Evolutionary conservation across 2,329 filamentous ascomycete genomes (phyloP).

Genomic region (Tolypocladium sp.): DNA sequence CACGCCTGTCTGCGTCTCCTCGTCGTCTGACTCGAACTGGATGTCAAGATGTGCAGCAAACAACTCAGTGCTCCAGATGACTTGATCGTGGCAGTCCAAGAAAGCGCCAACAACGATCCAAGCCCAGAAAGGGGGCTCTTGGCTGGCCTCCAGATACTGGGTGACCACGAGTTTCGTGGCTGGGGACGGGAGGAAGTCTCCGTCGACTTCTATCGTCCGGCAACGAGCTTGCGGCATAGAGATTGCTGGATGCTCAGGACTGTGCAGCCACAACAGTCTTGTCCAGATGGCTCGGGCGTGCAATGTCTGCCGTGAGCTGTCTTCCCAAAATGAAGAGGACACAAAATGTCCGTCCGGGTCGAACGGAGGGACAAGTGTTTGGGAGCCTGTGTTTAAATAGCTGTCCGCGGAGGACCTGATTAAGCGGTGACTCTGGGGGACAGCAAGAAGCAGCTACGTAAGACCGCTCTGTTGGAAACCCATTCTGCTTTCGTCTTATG

Average conservation of each 20-base stretch:
- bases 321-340: not conserved
- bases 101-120: slow-evolving; percentile 38
- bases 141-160: slow-evolving; percentile 27
- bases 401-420: slow-evolving; percentile 2
- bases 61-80: slow-evolving; percentile 37
- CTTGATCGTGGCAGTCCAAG: slow-evolving; percentile 29
- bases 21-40: slow-evolving; percentile 15
- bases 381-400: not conserved
- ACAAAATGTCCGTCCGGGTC: not conserved
- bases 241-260: not conserved
- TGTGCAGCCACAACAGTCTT: not conserved
- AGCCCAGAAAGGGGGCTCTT: slow-evolving; percentile 28
- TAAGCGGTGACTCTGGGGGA: slow-evolving; percentile 1
- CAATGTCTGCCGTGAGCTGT: not conserved
- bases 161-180: slow-evolving; percentile 36
- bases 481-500: not conserved
- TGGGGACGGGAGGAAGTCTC: slow-evolving; percentile 29
- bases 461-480: not conserved
- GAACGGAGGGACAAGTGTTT: not conserved
- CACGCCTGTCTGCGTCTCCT: slow-evolving; percentile 4
- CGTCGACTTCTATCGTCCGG: slow-evolving; percentile 17
- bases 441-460: not conserved
- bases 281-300: not conserved
- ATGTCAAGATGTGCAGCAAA: slow-evolving; percentile 24
- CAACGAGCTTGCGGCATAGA: slow-evolving; percentile 9